Evolutionary conservation across 148 eudicot species (phyloP), one percentile per base, ranked within the genome.

Genomic region (Amaranthus palmeri): DNA sequence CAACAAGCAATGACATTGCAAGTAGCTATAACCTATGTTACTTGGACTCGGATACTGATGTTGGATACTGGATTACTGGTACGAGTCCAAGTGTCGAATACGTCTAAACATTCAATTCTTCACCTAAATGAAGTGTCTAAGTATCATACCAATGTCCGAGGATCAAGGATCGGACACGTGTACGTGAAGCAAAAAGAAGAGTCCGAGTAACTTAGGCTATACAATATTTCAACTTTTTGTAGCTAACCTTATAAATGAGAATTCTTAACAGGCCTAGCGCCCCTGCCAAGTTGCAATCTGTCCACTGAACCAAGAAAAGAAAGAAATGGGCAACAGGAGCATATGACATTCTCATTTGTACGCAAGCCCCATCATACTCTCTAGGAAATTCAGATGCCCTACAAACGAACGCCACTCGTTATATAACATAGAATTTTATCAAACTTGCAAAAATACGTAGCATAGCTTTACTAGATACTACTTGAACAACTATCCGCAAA

Each of bases 291-390:
- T 89, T 78, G 73, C 97, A 95, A 63, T 95, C 98, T 14, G 97
- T 89, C 98, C 98, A 95, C 59, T 95, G 98, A 9, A 95, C 96
- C 50, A 95, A 82, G 86, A 95, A 95, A 71, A 95, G 97, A 79
- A 95, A 84, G 80, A 95, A 78, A 68, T 95, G 96, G n/a, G 98
- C 98, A 47, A 90, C 98, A 44, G 98, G 97, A 70, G 97, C 92
- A 70, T 95, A 95, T 3, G 98, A 91, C 87, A 95, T 89, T 84
- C 98, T 88, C 98, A 95, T 89, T 74, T 95, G 98, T 65, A 95
- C 81, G 65, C 91, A 95, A 5, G 97, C 96, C 10, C 98, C 98
- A 54, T 92, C 98, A 81, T 87, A 95, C 75, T 95, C 97, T 73
- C 91, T 76, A 25, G 96, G 85, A 68, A 91, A 81, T 70, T 95